Evolutionary conservation across 208 protist species (phyloP).

Genomic region (Acanthamoeba polyphaga): DNA sequence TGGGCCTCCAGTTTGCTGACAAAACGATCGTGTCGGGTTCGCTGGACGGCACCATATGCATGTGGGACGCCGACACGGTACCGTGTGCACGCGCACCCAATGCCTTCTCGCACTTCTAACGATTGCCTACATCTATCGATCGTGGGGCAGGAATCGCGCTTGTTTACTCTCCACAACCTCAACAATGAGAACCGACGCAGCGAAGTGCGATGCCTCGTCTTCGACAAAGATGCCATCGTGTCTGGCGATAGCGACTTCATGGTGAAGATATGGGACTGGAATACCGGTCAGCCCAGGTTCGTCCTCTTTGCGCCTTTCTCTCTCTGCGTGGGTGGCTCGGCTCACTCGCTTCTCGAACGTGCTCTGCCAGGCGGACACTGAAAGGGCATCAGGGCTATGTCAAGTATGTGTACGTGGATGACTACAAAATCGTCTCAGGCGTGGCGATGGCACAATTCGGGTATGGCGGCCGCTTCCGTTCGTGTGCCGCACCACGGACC

Average conservation of each 20-base stretch:
- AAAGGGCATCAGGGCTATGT: conserved; percentile 50
- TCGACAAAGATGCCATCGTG: conserved; percentile 45
- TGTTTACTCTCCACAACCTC: background rate
- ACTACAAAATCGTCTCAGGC: conserved; percentile 63
- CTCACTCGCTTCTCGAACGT: background rate
- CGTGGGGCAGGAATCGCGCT: background rate
- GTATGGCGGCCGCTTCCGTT: background rate
- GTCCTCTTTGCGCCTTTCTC: background rate
- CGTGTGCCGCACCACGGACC: background rate
- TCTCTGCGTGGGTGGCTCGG: background rate
- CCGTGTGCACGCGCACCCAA: background rate
- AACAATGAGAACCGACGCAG: background rate
- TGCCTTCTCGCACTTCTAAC: background rate
- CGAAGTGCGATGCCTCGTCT: conserved; percentile 57
- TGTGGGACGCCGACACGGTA: conserved; percentile 70
- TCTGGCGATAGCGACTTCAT: conserved; percentile 4
- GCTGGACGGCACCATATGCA: conserved; percentile 34
- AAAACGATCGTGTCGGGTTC: conserved; percentile 65
- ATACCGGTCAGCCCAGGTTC: background rate
- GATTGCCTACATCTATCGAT: background rate
- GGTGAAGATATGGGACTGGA: conserved; percentile 56
- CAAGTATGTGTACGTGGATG: conserved; percentile 72
- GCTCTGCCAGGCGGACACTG: background rate
- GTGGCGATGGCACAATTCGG: conserved; percentile 29
- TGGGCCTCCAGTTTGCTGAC: conserved; percentile 61